phyloP scores from a whole-genome alignment of 1,139 yeast species.

The Yamadazyma atmosphaerica region DNA sequence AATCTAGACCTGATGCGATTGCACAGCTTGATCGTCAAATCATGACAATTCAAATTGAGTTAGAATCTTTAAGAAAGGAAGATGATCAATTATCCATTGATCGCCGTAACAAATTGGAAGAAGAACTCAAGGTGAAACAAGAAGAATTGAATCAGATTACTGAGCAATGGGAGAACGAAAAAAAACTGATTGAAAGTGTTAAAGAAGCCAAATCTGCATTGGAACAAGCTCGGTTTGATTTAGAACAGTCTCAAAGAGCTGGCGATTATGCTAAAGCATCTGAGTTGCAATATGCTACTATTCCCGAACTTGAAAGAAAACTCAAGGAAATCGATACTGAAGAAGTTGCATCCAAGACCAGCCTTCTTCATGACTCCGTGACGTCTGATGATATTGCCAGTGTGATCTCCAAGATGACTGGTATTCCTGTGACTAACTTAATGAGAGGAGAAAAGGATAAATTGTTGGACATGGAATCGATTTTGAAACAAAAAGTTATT shows the following conservation, averaged over 20 bases:
- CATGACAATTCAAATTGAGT: constrained; percentile 92
- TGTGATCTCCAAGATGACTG: constrained; percentile 92
- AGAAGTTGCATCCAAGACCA: constrained; percentile 19
- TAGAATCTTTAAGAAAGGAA: constrained; percentile 90
- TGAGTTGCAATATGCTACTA: constrained; percentile 79
- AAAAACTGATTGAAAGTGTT: constrained; percentile 67
- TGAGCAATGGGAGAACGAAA: constrained; percentile 84
- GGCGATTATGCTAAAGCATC: constrained; percentile 90
- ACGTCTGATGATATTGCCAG: constrained; percentile 91
- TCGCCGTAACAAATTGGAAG: constrained; percentile 64
- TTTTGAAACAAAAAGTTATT: constrained; percentile 73
- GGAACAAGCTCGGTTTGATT: constrained; percentile 79
- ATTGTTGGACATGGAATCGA: constrained; percentile 80
- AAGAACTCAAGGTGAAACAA: constrained; percentile 60
- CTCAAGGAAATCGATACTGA: constrained; percentile 52
- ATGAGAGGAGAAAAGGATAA: constrained; percentile 95
- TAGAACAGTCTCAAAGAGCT: constrained; percentile 78
- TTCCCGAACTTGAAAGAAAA: constrained; percentile 72
- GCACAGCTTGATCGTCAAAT: constrained; percentile 85
- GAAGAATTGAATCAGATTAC: constrained; percentile 70
- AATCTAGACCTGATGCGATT: constrained; percentile 93
- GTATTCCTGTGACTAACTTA: constrained; percentile 89
- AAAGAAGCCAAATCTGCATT: constrained; percentile 78
- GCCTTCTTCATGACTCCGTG: constrained; percentile 83
- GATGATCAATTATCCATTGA: constrained; percentile 83